Base-by-base conservation (phyloP, 2,329 filamentous ascomycete species). In the Botrytis medusae region DNA sequence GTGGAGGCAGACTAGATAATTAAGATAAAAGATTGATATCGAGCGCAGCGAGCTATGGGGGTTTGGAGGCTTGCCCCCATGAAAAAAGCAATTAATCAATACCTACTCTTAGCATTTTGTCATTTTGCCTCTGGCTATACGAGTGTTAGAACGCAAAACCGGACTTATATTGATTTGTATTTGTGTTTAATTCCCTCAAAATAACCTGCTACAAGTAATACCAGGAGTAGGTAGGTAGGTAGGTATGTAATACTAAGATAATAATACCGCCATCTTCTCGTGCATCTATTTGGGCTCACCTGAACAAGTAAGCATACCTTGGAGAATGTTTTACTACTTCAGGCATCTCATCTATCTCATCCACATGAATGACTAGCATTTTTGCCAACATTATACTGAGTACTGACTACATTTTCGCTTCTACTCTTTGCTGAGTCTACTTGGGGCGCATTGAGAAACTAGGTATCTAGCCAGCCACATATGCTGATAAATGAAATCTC, bases 41-140 rank as follows among this genome's bases (percentile, higher is more conserved):
- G n/a, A 57, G n/a, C 51, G 51, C n/a, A 57, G n/a, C 51, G 51
- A 57, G 51, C 51, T 57, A 57, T 57, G n/a, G 51, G 51, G 51
- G n/a, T 29, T 57, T 57, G n/a, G 51, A 20, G 51, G 51, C 51
- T 18, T 3, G 51, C n/a, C n/a, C n/a, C 51, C 51, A 57, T 57
- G 51, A 57, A 57, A 16, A 16, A 29, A n/a, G 14, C n/a, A 3
- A 4, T 14, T 14, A 29, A 18, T 54, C 9, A 18, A 54, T 54
- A 12, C 48, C 48, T 51, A 7, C 51, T 18, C 6, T 54, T 4
- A 54, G 51, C 51, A 29, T 29, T 29, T 18, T 18, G 51, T 54
- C 51, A 29, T 32, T 29, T 29, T 57, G 51, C 51, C 51, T 57
- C 51, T 57, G 16, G 29, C n/a, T 29, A 29, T 57, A 57, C 51